Percentiles rank a stretch among this genome's conserved stretches.
phyloP scores from a whole-genome alignment of 208 protist species.

The Wallacemonas sp. region DNA sequence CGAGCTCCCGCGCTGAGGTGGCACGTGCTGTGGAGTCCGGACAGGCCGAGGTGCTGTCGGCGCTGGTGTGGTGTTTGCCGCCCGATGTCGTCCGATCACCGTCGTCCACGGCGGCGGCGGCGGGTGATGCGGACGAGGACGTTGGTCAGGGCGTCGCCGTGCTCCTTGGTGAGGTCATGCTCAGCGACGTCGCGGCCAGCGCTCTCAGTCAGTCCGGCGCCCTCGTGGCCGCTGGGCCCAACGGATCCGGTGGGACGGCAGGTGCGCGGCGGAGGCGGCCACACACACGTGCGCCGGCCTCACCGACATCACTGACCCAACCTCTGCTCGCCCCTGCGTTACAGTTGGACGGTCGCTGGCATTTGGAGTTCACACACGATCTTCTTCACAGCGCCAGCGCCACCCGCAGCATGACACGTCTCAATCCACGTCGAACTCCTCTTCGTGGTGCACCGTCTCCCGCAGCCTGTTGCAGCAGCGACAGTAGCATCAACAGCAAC shows the following conservation, averaged over 20 bases:
- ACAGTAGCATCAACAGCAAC: background rate
- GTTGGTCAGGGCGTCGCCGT: conserved; percentile 35
- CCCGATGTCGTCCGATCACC: background rate
- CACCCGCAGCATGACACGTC: no score
- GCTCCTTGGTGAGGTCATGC: conserved; percentile 64
- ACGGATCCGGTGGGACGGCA: conserved; percentile 16
- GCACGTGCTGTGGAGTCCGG: background rate
- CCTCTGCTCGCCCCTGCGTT: no score
- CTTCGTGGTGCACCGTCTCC: no score
- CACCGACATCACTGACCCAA: no score
- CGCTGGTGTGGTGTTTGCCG: conserved; percentile 12
- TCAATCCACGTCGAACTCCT: no score
- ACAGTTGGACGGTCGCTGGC: no score
- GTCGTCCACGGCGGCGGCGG: background rate
- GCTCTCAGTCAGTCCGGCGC: conserved; percentile 20
- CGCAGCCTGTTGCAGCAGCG: no score
- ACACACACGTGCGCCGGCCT: background rate
- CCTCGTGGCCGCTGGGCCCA: background rate
- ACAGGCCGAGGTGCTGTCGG: conserved; percentile 20
- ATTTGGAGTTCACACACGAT: no score
- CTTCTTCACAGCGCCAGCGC: no score
- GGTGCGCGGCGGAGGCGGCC: conserved; percentile 15
- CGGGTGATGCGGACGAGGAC: no score
- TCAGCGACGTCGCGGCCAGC: conserved; percentile 37
- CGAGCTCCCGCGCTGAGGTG: no score